Conservation (phyloP, 306 rosid species). For the Pterocarpus macrocarpus region DNA sequence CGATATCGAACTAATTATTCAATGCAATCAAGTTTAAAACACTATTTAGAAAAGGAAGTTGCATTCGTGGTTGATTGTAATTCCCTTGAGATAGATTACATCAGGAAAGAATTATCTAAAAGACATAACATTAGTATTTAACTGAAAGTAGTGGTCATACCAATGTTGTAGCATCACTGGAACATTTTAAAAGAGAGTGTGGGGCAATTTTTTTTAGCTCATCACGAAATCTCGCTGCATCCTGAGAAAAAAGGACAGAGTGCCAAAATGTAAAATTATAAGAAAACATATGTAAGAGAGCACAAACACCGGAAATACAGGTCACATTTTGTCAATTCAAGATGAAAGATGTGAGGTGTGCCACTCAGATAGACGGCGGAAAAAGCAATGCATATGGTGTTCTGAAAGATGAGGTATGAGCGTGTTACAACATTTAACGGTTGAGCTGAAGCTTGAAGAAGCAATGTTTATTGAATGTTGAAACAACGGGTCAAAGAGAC, state of each 20-base stretch:
- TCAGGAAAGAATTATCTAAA: constrained; percentile 18
- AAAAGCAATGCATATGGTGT: neutral
- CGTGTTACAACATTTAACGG: constrained; percentile 4
- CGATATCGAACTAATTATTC: constrained; percentile 18
- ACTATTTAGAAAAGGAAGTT: neutral
- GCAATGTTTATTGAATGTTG: neutral
- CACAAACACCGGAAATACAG: constrained; percentile 23
- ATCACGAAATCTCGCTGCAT: constrained; percentile 89
- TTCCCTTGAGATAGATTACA: constrained; percentile 15
- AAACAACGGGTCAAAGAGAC: constrained; percentile 4
- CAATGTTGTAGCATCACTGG: constrained; percentile 90
- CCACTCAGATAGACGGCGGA: constrained; percentile 12
- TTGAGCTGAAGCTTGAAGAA: constrained; percentile 20
- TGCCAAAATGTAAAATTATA: constrained; percentile 19
- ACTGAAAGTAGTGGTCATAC: constrained; percentile 53
- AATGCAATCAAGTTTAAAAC: constrained; percentile 22
- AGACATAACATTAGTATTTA: neutral
- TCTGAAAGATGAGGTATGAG: neutral
- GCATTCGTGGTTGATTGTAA: constrained; percentile 22
- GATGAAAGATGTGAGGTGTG: constrained; percentile 5
- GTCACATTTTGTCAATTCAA: constrained; percentile 3
- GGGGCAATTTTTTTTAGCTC: constrained; percentile 85
- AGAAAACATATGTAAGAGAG: neutral
- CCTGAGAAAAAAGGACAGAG: constrained; percentile 56
- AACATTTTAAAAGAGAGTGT: constrained; percentile 81